Base-by-base conservation (phyloP, 495 filamentous ascomycete species). In the Hypoxylon lienhwacheense region DNA sequence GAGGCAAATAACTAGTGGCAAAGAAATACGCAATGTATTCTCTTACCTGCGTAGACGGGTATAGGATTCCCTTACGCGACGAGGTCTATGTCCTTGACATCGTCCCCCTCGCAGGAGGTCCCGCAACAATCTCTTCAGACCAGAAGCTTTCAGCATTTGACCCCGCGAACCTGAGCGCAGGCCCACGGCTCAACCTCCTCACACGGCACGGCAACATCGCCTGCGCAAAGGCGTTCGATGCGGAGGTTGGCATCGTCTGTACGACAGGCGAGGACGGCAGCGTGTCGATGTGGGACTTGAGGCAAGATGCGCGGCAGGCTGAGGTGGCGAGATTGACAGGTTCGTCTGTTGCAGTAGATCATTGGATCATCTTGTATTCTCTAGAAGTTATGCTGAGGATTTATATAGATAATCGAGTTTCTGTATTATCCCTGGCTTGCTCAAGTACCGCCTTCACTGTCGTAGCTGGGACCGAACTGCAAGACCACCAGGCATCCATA, bases 401-500 rank as follows among this genome's bases (percentile, higher is more conserved):
- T 66, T 25, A 41, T 56, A 76, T 59, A 76, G 72, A 69, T 26
- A 66, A 69, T 36, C 64, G 62, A 33, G 66, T 73, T 0, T 77
- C 85, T 20, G 76, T 91, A 22, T 72, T 89, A n/a, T 88, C 90
- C 1, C 70, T 93, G 14, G 83, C 83, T 19, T 84, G 81, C 66
- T 80, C 78, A 20, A 71, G 72, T 40, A 69, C 72, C 31, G 78
- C 76, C 11, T 82, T 82, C 58, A 70, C 77, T 7, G 66, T 95
- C 8, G 88, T 83, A 21, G 86, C 84, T 19, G 92, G 92, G 6
- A 90, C 87, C 5, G 91, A 96, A 67, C 72, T 93, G 20, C 79
- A 77, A 10, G 82, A 89, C 28, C 81, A 81, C 20, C 82, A 88
- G 65, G 87, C 88, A 11, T 77, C 82, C 34, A 84, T 95, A 37